Evolutionary conservation across 2,329 filamentous ascomycete species (phyloP).

Genomic region (Aureobasidium sp.): DNA sequence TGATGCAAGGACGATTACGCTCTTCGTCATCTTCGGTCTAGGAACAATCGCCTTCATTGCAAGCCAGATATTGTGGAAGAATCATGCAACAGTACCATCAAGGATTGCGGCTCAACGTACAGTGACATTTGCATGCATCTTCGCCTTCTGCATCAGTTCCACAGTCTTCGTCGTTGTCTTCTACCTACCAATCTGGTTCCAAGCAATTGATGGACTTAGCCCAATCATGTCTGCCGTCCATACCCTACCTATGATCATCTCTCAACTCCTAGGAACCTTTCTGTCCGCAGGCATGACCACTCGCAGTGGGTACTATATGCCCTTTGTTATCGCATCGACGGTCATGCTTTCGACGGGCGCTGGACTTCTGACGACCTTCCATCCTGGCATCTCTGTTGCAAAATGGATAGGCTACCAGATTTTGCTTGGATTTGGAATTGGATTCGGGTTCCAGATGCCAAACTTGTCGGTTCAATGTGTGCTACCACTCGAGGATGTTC

Average conservation of each 20-base stretch:
- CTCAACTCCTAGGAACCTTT: constrained; percentile 37
- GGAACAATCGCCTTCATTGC: constrained; percentile 31
- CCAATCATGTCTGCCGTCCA: constrained; percentile 41
- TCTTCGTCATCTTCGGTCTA: constrained; percentile 33
- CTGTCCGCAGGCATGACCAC: constrained; percentile 33
- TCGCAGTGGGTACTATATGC: constrained; percentile 41
- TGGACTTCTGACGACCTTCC: constrained; percentile 38
- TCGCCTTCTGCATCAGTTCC: constrained; percentile 34
- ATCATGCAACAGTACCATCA: constrained; percentile 39
- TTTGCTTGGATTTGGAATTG: constrained; percentile 34
- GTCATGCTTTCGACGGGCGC: constrained; percentile 39
- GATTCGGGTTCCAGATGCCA: constrained; percentile 41
- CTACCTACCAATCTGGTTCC: constrained; percentile 42
- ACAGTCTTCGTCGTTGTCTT: constrained; percentile 38
- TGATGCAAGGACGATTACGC: constrained; percentile 37
- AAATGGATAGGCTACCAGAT: constrained; percentile 34
- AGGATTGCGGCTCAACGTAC: constrained; percentile 38
- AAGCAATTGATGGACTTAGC: constrained; percentile 40
- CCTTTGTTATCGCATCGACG: constrained; percentile 36
- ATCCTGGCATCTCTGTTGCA: constrained; percentile 29
- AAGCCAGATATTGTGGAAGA: constrained; percentile 36
- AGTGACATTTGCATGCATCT: constrained; percentile 27
- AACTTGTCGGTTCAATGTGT: constrained; percentile 39
- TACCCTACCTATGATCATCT: constrained; percentile 40
- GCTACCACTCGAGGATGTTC: constrained; percentile 35